A percentile compares a stretch with the other conserved stretches of the same genome.
Evolutionary conservation across 768 basidiomycete genomes (phyloP).

Genomic region (Leccinum olivaceopallidum): DNA sequence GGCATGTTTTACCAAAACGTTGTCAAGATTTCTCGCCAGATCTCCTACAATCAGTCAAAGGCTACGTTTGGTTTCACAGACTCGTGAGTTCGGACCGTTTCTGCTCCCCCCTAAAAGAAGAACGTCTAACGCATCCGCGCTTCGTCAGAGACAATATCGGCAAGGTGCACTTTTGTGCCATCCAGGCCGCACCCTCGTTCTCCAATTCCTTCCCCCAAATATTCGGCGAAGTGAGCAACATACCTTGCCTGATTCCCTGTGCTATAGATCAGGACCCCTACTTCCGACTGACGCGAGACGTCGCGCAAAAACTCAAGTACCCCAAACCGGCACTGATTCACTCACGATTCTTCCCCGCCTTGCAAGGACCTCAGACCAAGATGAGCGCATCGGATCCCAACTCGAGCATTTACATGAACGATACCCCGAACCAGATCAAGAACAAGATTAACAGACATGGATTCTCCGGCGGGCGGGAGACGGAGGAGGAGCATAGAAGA

Average conservation of each 20-base stretch:
- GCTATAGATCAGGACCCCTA: conserved; percentile 98
- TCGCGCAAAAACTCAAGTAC: conserved; percentile 91
- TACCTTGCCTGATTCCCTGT: conserved; percentile 95
- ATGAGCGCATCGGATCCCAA: conserved; percentile 97
- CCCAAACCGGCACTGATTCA: conserved; percentile 92
- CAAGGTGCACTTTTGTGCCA: conserved; percentile 93
- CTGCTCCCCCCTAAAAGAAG: too few species aligned
- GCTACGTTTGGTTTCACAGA: conserved; percentile 97
- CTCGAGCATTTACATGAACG: conserved; percentile 95
- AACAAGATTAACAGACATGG: conserved; percentile 97
- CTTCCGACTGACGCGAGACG: conserved; percentile 97
- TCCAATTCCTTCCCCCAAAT: conserved; percentile 99
- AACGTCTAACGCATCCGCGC: neutral
- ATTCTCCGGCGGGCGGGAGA: conserved; percentile 93
- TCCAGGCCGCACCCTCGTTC: conserved; percentile 96
- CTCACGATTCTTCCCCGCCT: conserved; percentile 96
- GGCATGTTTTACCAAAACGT: conserved; percentile 95
- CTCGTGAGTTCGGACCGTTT: conserved; percentile 60
- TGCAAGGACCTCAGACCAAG: conserved; percentile 97
- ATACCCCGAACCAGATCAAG: conserved; percentile 90
- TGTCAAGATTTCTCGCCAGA: conserved; percentile 87
- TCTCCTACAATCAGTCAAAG: conserved; percentile 91
- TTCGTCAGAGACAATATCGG: conserved; percentile 91
- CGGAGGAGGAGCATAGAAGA: conserved; percentile 90
- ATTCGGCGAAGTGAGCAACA: conserved; percentile 77